These are phyloP conservation scores for Beauveria sp. DNA, from an alignment of 2,329 filamentous ascomycete genomes.

Conservation along the genomic window DNA sequence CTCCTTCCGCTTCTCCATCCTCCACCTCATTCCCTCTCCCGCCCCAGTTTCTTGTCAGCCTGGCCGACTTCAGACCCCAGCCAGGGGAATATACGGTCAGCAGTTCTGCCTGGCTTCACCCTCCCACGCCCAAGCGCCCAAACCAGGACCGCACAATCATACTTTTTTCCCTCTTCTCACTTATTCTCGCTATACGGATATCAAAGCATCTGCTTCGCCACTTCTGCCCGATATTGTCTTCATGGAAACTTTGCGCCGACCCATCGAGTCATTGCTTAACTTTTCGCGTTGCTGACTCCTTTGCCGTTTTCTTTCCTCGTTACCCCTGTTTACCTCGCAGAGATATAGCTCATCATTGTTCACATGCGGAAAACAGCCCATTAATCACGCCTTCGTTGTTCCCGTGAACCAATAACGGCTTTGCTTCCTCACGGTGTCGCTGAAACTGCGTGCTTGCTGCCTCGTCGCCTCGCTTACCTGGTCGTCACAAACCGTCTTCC, in stretches of 20 bases:
- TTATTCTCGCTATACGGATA: background rate
- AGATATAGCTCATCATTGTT: conserved; percentile 2
- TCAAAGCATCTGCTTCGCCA: background rate
- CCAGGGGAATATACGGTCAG: conserved; percentile 9
- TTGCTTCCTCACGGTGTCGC: background rate
- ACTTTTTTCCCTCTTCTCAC: background rate
- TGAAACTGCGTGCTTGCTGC: background rate
- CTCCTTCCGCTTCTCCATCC: background rate
- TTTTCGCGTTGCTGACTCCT: conserved; percentile 2
- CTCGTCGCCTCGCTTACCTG: background rate
- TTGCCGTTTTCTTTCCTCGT: background rate
- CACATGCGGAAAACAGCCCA: conserved; percentile 9
- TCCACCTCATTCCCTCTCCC: background rate
- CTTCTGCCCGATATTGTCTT: background rate
- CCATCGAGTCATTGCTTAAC: conserved; percentile 2
- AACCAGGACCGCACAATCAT: background rate
- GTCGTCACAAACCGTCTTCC: background rate
- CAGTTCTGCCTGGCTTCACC: conserved; percentile 6
- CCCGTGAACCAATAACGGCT: conserved; percentile 1
- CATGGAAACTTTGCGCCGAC: background rate
- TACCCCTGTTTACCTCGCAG: background rate
- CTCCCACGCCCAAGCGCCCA: conserved; percentile 5
- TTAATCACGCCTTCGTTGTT: background rate
- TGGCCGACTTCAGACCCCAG: conserved; percentile 1
- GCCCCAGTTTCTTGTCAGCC: conserved; percentile 2